Conservation (phyloP, 73 alveolate genomes). For the Tetrahymena borealis region DNA sequence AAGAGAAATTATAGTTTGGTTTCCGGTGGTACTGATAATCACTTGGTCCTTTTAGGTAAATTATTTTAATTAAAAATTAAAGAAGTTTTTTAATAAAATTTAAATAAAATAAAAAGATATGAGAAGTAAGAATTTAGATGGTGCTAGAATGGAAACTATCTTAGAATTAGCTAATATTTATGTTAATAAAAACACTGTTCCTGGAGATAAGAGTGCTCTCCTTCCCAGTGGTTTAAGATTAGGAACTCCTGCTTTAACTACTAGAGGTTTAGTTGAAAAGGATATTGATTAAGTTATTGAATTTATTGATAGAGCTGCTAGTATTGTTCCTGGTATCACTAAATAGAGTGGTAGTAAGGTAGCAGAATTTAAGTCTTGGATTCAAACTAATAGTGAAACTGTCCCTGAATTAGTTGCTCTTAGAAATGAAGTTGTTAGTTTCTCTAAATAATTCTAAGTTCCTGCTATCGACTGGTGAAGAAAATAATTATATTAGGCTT, state of each 20-base stretch:
- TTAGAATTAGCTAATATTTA: slow-evolving; percentile 75
- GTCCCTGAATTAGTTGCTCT: neutral
- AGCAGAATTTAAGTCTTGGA: neutral
- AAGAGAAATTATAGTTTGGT: slow-evolving; percentile 64
- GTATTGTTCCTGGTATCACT: neutral
- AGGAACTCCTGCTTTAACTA: slow-evolving; percentile 88
- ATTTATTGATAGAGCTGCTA: slow-evolving; percentile 19
- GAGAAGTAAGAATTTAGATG: slow-evolving; percentile 74
- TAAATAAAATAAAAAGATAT: slow-evolving; percentile 36
- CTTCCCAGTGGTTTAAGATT: slow-evolving; percentile 91
- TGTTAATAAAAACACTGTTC: slow-evolving; percentile 85
- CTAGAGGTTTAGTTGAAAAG: slow-evolving; percentile 79
- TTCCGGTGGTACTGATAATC: slow-evolving; percentile 95
- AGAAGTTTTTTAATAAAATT: neutral
- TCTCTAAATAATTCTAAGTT: neutral
- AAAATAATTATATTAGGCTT: neutral
- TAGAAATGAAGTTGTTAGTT: neutral
- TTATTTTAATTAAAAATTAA: no score
- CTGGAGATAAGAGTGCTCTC: slow-evolving; percentile 84
- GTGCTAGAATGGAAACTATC: slow-evolving; percentile 81
- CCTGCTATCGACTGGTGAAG: neutral
- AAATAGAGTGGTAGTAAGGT: neutral
- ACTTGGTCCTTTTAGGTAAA: slow-evolving; percentile 38
- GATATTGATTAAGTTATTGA: slow-evolving; percentile 65
- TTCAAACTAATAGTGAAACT: neutral